Base-by-base conservation (phyloP, 495 filamentous ascomycete species). In the Trichoderma gamsii region DNA sequence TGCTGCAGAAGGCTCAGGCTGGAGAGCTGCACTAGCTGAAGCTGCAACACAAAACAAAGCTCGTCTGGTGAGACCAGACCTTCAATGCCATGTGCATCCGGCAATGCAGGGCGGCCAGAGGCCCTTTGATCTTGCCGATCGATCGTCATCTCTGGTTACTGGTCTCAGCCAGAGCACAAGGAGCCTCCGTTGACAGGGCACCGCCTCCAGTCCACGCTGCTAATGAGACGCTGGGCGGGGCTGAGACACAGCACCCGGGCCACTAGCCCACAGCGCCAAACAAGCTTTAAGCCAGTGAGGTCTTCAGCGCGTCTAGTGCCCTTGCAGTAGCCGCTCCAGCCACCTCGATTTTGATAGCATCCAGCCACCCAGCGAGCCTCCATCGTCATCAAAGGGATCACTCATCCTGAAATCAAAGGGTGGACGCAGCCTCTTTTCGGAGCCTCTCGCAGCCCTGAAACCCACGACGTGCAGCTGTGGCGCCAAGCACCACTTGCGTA, bases 241-340 rank as follows among this genome's bases (percentile, higher is more conserved):
- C 56, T 61, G 56, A 32, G 56, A 25, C 25, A 29, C 25, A 61
- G 56, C 23, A 21, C 27, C 9, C 25, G 56, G 56, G 27, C 56
- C 56, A 61, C 56, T 61, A 32, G 56, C 27, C 56, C 56, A 25
- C 56, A 29, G 56, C 23, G n/a, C 23, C 12, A 59, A 49, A 49
- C 15, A 49, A n/a, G 44, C 44, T 49, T 12, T 16, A 0, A n/a
- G 44, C 44, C 44, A 49, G 44, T 49, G 15, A 49, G 44, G 15
- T 16, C 44, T 49, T n/a, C 49, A 52, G 49, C 18, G 18, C 4
- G 49, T 21, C 18, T 11, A 52, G 49, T 61, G 56, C 56, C 56
- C 56, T 61, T 61, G 56, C 56, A 61, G 56, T 61, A 61, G 56
- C 56, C 56, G 23, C 56, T 61, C 56, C 56, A 61, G 56, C 56